These are phyloP conservation scores for Ilex paraguariensis DNA, from an alignment of 305 asterid genomes.

Conservation along the genomic window DNA sequence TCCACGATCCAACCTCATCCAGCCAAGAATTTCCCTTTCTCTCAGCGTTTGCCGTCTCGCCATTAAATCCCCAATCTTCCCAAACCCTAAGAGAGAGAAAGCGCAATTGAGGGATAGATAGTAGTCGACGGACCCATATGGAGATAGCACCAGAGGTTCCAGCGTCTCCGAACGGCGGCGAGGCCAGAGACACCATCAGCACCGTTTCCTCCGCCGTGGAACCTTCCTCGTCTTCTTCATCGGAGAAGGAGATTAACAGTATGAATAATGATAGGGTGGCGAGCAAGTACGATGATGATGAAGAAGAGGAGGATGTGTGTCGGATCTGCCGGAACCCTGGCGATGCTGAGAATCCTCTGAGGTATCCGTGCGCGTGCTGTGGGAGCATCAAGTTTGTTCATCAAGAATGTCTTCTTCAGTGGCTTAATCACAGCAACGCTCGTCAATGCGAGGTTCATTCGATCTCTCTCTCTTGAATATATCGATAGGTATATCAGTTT, in stretches of 20 bases:
- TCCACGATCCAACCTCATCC: too few species aligned
- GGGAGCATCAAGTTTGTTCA: conserved; percentile 97
- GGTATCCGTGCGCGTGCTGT: conserved; percentile 97
- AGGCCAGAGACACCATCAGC: conserved; percentile 10
- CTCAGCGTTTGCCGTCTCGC: too few species aligned
- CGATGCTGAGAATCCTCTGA: conserved; percentile 79
- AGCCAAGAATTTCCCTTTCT: too few species aligned
- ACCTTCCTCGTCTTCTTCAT: conserved; percentile 26
- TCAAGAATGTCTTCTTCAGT: conserved; percentile 97
- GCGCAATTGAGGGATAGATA: too few species aligned
- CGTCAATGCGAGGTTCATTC: conserved; percentile 86
- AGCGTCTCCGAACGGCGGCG: conserved; percentile 27
- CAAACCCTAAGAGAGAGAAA: conserved; percentile 35
- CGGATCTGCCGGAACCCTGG: conserved; percentile 98
- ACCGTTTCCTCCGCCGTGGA: conserved; percentile 7
- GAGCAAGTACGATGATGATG: conserved; percentile 68
- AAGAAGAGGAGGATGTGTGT: conserved; percentile 91
- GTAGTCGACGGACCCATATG: conserved; percentile 23
- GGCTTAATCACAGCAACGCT: conserved; percentile 99
- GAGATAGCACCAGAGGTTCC: conserved; percentile 77
- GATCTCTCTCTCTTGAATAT: background rate
- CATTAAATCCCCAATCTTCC: conserved; percentile 8
- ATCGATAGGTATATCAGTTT: background rate
- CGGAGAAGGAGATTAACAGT: conserved; percentile 22
- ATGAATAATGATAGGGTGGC: conserved; percentile 14